Evolutionary conservation across 2,329 filamentous ascomycete genomes (phyloP).

Genomic region (Macrophomina pseudophaseolina): DNA sequence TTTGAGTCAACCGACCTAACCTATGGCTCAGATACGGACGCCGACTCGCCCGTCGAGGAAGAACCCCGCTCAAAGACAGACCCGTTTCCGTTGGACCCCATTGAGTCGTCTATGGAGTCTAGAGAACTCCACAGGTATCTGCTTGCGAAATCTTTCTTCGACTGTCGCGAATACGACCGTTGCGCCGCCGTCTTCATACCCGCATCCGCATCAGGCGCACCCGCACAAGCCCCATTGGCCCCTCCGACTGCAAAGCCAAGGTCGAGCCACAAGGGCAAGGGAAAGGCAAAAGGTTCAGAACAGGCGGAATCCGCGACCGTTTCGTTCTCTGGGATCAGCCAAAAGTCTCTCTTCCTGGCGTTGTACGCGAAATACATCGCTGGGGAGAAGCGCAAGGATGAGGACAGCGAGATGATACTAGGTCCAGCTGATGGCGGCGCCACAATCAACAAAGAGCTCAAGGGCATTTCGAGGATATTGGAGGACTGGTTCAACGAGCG

Average conservation of each 20-base stretch:
- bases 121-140: slow-evolving; percentile 83
- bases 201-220: slow-evolving; percentile 71
- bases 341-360: slow-evolving; percentile 89
- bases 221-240: slow-evolving; percentile 53
- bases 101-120: slow-evolving; percentile 76
- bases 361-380: slow-evolving; percentile 92
- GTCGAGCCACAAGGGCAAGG: slow-evolving; percentile 64
- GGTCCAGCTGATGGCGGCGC: slow-evolving; percentile 88
- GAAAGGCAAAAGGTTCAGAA: slow-evolving; percentile 47
- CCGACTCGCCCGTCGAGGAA: slow-evolving; percentile 64
- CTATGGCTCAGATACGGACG: slow-evolving; percentile 61
- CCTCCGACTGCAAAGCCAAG: slow-evolving; percentile 35
- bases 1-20: slow-evolving; percentile 64
- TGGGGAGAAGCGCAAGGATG: slow-evolving; percentile 94
- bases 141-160: slow-evolving; percentile 91
- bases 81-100: slow-evolving; percentile 63
- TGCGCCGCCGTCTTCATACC: slow-evolving; percentile 89
- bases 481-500: slow-evolving; percentile 80
- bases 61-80: slow-evolving; percentile 49
- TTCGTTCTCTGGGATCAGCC: slow-evolving; percentile 66
- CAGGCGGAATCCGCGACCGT: slow-evolving; percentile 35
- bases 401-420: slow-evolving; percentile 96
- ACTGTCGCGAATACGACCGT: slow-evolving; percentile 92
- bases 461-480: slow-evolving; percentile 74
- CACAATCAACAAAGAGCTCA: slow-evolving; percentile 83